Conservation (phyloP, 2,329 filamentous ascomycete species). For the Chaetomiaceae sp. region DNA sequence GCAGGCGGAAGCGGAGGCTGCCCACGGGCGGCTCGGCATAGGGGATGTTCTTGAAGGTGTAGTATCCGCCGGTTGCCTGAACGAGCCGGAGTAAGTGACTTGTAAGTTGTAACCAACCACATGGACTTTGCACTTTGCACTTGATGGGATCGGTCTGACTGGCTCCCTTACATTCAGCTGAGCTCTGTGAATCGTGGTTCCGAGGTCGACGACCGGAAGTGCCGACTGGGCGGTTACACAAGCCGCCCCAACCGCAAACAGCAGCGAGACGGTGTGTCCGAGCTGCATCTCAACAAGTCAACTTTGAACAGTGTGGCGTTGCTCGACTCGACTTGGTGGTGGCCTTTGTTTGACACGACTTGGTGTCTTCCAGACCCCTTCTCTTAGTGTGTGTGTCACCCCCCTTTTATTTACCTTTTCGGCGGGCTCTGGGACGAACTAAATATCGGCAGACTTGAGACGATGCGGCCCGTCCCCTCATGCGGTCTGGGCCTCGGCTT, state of each 20-base stretch:
- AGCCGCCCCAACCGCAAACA: background rate
- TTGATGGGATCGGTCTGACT: background rate
- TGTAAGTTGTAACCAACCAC: no score
- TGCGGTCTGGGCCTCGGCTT: no score
- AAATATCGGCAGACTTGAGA: no score
- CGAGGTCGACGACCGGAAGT: slow-evolving; percentile 4
- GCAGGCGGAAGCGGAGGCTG: slow-evolving; percentile 7
- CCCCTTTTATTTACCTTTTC: no score
- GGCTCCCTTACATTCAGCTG: slow-evolving; percentile 4
- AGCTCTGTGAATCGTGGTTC: slow-evolving; percentile 1
- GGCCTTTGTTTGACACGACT: background rate
- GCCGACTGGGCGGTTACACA: background rate
- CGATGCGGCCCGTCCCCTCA: no score
- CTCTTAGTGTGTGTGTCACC: no score
- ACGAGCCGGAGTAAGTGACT: no score
- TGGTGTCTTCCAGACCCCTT: no score
- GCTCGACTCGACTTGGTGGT: no score
- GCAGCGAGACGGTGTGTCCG: background rate
- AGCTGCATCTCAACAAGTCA: background rate
- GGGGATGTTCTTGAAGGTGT: slow-evolving; percentile 15
- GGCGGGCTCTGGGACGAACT: no score
- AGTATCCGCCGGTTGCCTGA: slow-evolving; percentile 7
- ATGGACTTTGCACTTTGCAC: no score
- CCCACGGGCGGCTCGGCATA: slow-evolving; percentile 15
- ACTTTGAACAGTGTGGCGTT: no score